phyloP scores from a whole-genome alignment of 306 rosid species.

The Inga laurina region DNA sequence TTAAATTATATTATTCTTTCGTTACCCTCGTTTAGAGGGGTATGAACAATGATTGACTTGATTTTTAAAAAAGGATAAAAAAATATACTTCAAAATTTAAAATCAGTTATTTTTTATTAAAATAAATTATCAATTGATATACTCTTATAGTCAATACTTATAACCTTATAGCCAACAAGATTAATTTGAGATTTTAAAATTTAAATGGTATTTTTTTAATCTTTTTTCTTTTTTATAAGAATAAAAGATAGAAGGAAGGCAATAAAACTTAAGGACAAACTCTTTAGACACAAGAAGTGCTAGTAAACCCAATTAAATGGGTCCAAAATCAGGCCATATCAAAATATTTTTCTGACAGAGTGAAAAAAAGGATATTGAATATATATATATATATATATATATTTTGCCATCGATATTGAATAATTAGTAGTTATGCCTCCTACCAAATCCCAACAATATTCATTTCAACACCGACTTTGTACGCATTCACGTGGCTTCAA shows the following conservation, averaged over 20 bases:
- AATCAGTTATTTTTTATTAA: no score
- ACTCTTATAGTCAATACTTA: no score
- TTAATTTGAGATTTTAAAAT: no score
- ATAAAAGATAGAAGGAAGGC: conserved; percentile 1
- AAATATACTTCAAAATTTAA: no score
- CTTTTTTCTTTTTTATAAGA: no score
- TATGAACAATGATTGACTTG: not conserved
- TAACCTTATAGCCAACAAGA: no score
- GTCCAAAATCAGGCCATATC: not conserved
- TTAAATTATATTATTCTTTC: not conserved
- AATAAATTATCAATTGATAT: no score
- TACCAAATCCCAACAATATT: not conserved
- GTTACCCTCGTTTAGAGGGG: not conserved
- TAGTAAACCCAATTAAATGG: not conserved
- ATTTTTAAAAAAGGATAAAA: not conserved
- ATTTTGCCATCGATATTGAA: not conserved
- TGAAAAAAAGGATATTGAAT: not conserved
- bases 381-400: not conserved
- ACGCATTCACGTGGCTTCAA: conserved; percentile 24
- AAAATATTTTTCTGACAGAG: not conserved
- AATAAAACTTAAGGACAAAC: not conserved
- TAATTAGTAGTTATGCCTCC: conserved; percentile 1
- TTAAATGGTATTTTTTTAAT: no score
- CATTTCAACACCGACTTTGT: conserved; percentile 11
- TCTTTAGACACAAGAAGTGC: not conserved